Evolutionary conservation across 768 basidiomycete genomes (phyloP), one percentile per base, ranked within the genome.

Genomic region (Auricularia cornea): DNA sequence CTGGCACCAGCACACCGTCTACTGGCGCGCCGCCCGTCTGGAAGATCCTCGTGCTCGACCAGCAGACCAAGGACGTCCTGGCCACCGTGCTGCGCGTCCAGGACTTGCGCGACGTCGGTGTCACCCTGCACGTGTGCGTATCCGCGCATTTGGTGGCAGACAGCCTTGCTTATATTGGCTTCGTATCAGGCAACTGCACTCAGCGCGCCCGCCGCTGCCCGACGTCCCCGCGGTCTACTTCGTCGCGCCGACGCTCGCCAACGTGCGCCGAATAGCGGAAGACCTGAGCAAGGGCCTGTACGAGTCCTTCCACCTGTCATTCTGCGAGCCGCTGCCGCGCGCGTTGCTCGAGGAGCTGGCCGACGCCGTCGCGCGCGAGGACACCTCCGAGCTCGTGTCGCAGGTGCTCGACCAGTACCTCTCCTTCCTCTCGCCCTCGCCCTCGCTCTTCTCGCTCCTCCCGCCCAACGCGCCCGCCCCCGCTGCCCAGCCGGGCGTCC

Each of bases 221-320:
- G 97, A 99, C 72, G 97, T 99, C 1, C 97, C 97, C 20, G 94
- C 97, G 1, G 83, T 98, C 32, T 99, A 99, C 78, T 97, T 99
- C 72, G 90, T 98, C 60, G 84, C 94, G 0, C 96, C 97, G 0
- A 96, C 93, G 2, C 78, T 91, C 14, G 76, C 79, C 61, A 99
- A 98, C 72, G 83, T 98, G 68, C 81, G 83, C 64, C 84, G 96
- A 65, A 96, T 99, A 80, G 89, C 93, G 18, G 89, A 96, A 72
- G 97, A 99, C 76, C 83, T 98, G 40, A 86, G 87, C 72, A 92
- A 93, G 71, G 80, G 81, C 30, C 81, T 98, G 54, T 99, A 99
- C 71, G 92, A 97, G 69, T 87, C 92, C 0, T 94, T 90, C 72
- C 90, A 98, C 73, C 79, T 99, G 66, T 96, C 95, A 73, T 99